Percentiles rank a stretch among this genome's conserved stretches.
Evolutionary conservation across 2,329 filamentous ascomycete genomes (phyloP).

Genomic region (Mycogone perniciosa): DNA sequence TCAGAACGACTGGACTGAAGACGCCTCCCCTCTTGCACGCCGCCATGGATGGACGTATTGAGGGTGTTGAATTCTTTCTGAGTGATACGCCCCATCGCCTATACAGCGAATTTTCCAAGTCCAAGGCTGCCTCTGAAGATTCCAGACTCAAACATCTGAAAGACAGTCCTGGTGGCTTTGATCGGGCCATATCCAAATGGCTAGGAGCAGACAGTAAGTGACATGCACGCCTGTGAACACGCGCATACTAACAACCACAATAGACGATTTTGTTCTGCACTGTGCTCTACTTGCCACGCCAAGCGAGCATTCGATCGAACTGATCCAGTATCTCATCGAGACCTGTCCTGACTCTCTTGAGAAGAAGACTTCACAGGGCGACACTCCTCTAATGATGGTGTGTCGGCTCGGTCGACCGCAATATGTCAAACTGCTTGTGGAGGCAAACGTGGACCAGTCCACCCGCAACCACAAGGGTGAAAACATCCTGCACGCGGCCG

Average conservation of each 20-base stretch:
- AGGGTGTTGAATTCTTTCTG: conserved; percentile 70
- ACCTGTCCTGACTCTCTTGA: conserved; percentile 57
- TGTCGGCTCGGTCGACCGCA: conserved; percentile 49
- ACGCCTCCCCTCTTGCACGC: conserved; percentile 57
- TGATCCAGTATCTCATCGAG: conserved; percentile 62
- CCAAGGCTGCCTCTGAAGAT: conserved; percentile 55
- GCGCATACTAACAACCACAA: conserved; percentile 17
- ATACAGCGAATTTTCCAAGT: conserved; percentile 61
- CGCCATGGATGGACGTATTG: conserved; percentile 51
- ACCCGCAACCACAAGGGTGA: conserved; percentile 52
- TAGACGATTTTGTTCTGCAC: conserved; percentile 60
- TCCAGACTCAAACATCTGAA: conserved; percentile 55
- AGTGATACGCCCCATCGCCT: conserved; percentile 61
- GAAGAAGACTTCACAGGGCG: conserved; percentile 48
- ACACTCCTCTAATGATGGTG: conserved; percentile 65
- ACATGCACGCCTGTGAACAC: conserved; percentile 1
- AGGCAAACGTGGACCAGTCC: conserved; percentile 63
- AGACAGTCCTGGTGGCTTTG: conserved; percentile 55
- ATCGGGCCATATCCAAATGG: conserved; percentile 57
- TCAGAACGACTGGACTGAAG: conserved; percentile 33
- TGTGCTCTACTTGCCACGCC: conserved; percentile 49
- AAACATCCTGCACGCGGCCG: conserved; percentile 63
- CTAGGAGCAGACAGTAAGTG: conserved; percentile 52
- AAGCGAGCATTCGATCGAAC: conserved; percentile 36
- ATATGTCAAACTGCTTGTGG: conserved; percentile 55